phyloP scores from a whole-genome alignment of 1,139 yeast species.

The Magnusiomyces tetraspermus region DNA sequence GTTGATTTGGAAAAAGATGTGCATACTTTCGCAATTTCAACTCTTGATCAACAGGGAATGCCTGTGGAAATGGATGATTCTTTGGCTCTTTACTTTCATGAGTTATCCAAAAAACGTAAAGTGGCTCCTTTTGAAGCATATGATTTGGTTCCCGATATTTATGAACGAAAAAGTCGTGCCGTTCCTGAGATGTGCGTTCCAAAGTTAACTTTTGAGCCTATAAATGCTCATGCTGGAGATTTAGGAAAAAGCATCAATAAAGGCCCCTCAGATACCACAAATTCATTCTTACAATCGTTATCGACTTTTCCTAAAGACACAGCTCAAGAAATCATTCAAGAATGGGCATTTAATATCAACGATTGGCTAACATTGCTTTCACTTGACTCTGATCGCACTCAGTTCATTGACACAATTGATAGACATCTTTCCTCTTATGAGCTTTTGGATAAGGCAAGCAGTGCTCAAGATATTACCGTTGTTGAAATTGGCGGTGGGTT shows the following conservation, averaged over 20 bases:
- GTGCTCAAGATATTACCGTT: constrained; percentile 11
- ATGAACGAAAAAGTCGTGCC: not conserved
- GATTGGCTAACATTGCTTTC: constrained; percentile 30
- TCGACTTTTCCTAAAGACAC: not conserved
- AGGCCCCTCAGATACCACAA: not conserved
- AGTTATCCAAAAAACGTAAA: not conserved
- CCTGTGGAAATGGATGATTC: constrained; percentile 2
- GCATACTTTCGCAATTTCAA: not conserved
- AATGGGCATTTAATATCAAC: constrained; percentile 25
- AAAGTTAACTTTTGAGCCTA: not conserved
- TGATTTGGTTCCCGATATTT: not conserved
- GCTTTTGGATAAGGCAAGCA: constrained; percentile 16
- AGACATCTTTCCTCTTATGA: constrained; percentile 21
- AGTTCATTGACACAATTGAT: constrained; percentile 19
- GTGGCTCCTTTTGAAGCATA: not conserved
- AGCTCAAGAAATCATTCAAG: constrained; percentile 20
- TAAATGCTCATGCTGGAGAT: not conserved
- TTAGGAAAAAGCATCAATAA: not conserved
- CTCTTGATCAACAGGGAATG: not conserved
- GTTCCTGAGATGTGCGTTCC: not conserved
- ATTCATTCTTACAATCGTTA: not conserved
- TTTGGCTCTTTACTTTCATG: not conserved
- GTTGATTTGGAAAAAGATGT: not conserved
- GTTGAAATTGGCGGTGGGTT: constrained; percentile 19
- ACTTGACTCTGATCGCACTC: constrained; percentile 17